Conservation (phyloP, 192 early-diverging fungal species). For the Podila minutissima region DNA sequence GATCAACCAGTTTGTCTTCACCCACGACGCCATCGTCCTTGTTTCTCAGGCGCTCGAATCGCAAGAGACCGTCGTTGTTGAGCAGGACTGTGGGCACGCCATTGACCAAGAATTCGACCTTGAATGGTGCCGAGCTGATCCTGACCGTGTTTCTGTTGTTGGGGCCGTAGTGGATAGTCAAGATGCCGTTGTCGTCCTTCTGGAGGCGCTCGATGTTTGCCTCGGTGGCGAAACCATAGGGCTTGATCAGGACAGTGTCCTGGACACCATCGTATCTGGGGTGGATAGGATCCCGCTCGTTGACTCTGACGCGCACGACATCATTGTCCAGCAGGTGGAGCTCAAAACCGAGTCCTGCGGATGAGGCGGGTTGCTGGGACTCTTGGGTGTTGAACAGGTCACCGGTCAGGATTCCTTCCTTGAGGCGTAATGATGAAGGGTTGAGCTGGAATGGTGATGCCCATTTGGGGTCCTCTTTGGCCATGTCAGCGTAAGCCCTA, state of each 20-base stretch:
- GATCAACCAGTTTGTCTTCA: slow-evolving; percentile 56
- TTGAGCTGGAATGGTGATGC: slow-evolving; percentile 73
- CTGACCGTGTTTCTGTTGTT: slow-evolving; percentile 54
- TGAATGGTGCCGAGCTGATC: slow-evolving; percentile 66
- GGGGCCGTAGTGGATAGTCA: slow-evolving; percentile 57
- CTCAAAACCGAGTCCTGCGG: slow-evolving; percentile 52
- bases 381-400: slow-evolving; percentile 65
- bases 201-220: slow-evolving; percentile 13
- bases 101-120: slow-evolving; percentile 66
- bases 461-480: slow-evolving; percentile 32
- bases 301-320: slow-evolving; percentile 66
- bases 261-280: slow-evolving; percentile 77
- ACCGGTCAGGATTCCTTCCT: slow-evolving; percentile 62
- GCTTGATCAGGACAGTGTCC: slow-evolving; percentile 62
- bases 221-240: slow-evolving; percentile 22
- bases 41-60: slow-evolving; percentile 81
- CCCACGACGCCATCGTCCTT: slow-evolving; percentile 62
- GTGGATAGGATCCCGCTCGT: slow-evolving; percentile 71
- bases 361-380: slow-evolving; percentile 8
- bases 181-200: slow-evolving; percentile 19
- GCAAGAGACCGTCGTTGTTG: slow-evolving; percentile 86
- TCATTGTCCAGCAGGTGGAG: slow-evolving; percentile 66
- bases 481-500: slow-evolving; percentile 79
- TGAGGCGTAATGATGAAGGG: slow-evolving; percentile 63
- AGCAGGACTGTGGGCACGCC: slow-evolving; percentile 71